Percentiles rank a stretch among this genome's conserved stretches.
Evolutionary conservation across 2,329 filamentous ascomycete species (phyloP).

Genomic region (Diaporthe batatas): DNA sequence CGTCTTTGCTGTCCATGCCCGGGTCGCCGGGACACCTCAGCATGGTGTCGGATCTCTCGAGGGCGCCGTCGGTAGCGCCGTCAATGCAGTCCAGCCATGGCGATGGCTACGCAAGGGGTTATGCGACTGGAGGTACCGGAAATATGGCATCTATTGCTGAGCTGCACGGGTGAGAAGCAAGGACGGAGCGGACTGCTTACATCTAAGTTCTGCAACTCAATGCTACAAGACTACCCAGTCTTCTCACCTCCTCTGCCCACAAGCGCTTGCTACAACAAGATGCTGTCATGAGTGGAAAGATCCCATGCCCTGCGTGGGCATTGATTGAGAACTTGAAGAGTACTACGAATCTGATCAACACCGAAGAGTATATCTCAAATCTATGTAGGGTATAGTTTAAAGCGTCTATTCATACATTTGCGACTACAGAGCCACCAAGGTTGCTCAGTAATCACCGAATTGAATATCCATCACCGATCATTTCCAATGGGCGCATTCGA

Average conservation of each 20-base stretch:
- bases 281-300: not conserved
- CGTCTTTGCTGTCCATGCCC: conserved; percentile 23
- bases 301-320: not conserved
- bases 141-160: conserved; percentile 26
- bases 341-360: not conserved
- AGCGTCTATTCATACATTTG: conserved; percentile 12
- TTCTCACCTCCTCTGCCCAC: not conserved
- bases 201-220: too few relatives aligned
- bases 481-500: not conserved
- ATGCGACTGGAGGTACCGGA: not conserved
- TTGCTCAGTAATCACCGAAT: conserved; percentile 6
- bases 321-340: too few relatives aligned
- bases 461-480: not conserved
- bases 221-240: not conserved
- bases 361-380: not conserved
- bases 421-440: conserved; percentile 7
- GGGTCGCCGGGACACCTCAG: conserved; percentile 9
- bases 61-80: conserved; percentile 3
- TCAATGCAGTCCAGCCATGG: not conserved
- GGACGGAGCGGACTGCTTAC: too few relatives aligned
- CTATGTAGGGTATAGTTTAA: not conserved
- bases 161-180: conserved; percentile 5
- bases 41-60: conserved; percentile 29
- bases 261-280: too few relatives aligned
- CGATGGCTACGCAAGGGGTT: not conserved